These are phyloP conservation scores for Boletus eberwhitei DNA, from an alignment of 768 basidiomycete species.

Conservation along the genomic window DNA sequence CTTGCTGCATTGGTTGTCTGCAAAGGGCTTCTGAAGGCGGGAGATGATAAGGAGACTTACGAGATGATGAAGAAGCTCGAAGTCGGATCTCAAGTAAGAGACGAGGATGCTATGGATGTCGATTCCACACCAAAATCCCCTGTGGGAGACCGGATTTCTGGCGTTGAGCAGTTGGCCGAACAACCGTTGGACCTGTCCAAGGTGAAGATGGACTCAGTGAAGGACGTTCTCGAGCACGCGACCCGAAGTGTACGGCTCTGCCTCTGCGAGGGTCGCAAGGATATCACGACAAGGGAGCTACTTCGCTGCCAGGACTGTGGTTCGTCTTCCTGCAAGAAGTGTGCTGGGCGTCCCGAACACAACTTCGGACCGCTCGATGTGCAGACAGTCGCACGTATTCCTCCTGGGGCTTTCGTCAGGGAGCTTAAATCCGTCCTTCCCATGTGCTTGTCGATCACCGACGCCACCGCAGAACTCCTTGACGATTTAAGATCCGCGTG, in stretches of 20 bases:
- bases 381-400: constrained; percentile 51
- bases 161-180: constrained; percentile 64
- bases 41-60: constrained; percentile 63
- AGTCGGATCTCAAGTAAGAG: constrained; percentile 25
- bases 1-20: constrained; percentile 74
- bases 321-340: constrained; percentile 76
- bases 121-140: constrained; percentile 32
- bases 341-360: constrained; percentile 90
- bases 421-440: constrained; percentile 78
- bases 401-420: constrained; percentile 71
- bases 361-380: constrained; percentile 58
- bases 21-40: constrained; percentile 61
- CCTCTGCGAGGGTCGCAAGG: constrained; percentile 84
- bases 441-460: constrained; percentile 71
- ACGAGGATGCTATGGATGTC: constrained; percentile 47
- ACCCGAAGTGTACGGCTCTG: constrained; percentile 75
- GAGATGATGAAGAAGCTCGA: constrained; percentile 53
- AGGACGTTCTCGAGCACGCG: constrained; percentile 60
- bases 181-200: constrained; percentile 68
- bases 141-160: constrained; percentile 56
- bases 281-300: constrained; percentile 64
- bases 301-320: constrained; percentile 74
- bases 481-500: constrained; percentile 44
- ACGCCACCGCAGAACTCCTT: constrained; percentile 50
- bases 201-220: constrained; percentile 44